Evolutionary conservation across 345 rosid genomes (phyloP), one percentile per base, ranked within the genome.

Genomic region (Brassica juncea): DNA sequence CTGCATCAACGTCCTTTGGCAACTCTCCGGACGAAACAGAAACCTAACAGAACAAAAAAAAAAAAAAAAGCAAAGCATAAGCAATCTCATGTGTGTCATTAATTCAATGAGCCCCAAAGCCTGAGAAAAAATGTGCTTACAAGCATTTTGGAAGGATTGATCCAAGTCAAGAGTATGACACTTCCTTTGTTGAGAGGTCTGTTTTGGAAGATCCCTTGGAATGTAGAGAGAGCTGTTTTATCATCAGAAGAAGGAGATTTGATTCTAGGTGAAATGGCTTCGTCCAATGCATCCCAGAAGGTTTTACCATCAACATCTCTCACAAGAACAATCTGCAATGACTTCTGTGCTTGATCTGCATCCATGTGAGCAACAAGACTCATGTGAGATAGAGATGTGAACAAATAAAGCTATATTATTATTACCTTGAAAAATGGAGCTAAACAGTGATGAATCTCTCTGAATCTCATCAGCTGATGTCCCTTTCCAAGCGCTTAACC

Each of bases 281-380:
- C 94, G 73, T 91, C 89, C 72, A 94, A 78, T 73, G 98, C 97
- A 82, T 88, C 93, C 97, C 94, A 94, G 69, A 92, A 94, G 62
- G 98, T 91, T 87, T 92, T 91, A 25, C 98, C 99, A 82, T 92
- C 99, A 37, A 94, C 84, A 73, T 94, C 95, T 84, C 99, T 90
- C 62, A 94, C 97, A 57, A 94, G 94, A 72, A 90, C 90, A 80
- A 91, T 91, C 92, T 84, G 82, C 55, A 94, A 70, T 6, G 98
- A 83, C 79, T 94, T 94, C 83, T 92, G 94, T 4, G 42, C 69
- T 67, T 90, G 82, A 84, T 80, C 97, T 91, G 85, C 84, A 82
- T 16, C 7, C 0, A 15, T 19, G 11, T 9, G 19, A 21, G 55
- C 6, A 47, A 70, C 4, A 76, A 28, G 42, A 63, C 21, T 54